Evolutionary conservation across 305 asterid genomes (phyloP).

Genomic region (Ilex paraguariensis): DNA sequence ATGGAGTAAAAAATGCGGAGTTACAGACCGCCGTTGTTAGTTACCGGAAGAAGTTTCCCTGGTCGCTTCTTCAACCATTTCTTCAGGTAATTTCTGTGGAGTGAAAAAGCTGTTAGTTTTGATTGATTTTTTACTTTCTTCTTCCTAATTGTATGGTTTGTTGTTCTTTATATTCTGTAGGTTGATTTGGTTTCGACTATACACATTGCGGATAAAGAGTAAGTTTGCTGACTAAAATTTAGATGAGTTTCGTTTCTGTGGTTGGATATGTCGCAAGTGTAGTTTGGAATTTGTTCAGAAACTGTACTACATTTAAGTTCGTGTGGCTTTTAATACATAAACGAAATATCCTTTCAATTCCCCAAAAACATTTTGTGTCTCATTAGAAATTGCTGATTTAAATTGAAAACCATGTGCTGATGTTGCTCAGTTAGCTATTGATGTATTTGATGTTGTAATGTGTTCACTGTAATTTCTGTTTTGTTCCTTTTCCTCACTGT

Average conservation of each 20-base stretch:
- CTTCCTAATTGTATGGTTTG: not conserved
- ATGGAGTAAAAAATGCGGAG: constrained; percentile 40
- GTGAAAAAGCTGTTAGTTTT: too few relatives aligned
- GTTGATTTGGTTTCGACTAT: constrained; percentile 97
- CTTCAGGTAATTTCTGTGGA: constrained; percentile 41
- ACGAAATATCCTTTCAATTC: not conserved
- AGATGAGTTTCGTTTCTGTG: not conserved
- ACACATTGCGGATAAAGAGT: constrained; percentile 98
- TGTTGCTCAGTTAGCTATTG: too few relatives aligned
- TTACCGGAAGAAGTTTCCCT: constrained; percentile 87
- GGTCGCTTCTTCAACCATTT: constrained; percentile 85
- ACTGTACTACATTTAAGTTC: too few relatives aligned
- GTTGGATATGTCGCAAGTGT: not conserved
- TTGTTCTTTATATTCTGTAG: constrained; percentile 29
- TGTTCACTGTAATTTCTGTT: too few relatives aligned
- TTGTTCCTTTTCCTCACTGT: too few relatives aligned
- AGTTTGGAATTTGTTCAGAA: too few relatives aligned
- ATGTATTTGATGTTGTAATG: too few relatives aligned
- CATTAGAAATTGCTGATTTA: not conserved
- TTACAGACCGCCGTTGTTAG: constrained; percentile 84
- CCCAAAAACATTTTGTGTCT: not conserved
- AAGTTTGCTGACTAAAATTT: constrained; percentile 19
- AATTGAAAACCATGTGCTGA: too few relatives aligned
- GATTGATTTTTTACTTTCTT: not conserved
- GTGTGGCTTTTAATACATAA: not conserved